Evolutionary conservation across 192 early-diverging fungal species (phyloP).

Genomic region (Coemansia guatemalensis): DNA sequence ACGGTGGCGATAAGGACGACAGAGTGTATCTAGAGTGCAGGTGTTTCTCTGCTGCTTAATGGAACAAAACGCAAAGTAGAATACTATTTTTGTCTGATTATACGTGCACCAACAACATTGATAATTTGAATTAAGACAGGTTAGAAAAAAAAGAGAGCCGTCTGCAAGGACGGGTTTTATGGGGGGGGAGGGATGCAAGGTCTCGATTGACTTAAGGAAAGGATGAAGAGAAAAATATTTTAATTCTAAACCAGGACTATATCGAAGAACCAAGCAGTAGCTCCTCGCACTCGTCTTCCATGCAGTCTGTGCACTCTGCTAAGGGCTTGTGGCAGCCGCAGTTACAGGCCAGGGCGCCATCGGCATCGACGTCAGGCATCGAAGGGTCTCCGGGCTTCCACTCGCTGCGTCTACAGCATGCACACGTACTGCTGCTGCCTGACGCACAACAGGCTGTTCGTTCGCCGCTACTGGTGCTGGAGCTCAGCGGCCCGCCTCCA

Average conservation of each 20-base stretch:
- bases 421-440: constrained; percentile 10
- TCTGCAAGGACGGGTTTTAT: neutral
- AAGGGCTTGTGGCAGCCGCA: constrained; percentile 61
- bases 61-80: too few relatives aligned
- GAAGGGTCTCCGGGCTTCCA: constrained; percentile 35
- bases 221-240: neutral
- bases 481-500: neutral
- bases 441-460: neutral
- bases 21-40: too few relatives aligned
- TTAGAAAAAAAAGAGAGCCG: neutral
- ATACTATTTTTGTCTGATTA: too few relatives aligned
- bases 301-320: constrained; percentile 56
- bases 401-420: constrained; percentile 18
- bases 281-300: constrained; percentile 55
- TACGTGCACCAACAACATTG: too few relatives aligned
- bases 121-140: neutral
- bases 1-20: too few relatives aligned
- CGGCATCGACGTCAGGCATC: constrained; percentile 38
- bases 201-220: neutral
- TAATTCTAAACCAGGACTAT: neutral
- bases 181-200: neutral
- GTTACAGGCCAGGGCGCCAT: constrained; percentile 58
- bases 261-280: constrained; percentile 21
- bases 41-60: too few relatives aligned
- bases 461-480: neutral